These are phyloP conservation scores for Globisporangium mamillatum DNA, from an alignment of 352 stramenopile genomes.

Conservation along the genomic window DNA sequence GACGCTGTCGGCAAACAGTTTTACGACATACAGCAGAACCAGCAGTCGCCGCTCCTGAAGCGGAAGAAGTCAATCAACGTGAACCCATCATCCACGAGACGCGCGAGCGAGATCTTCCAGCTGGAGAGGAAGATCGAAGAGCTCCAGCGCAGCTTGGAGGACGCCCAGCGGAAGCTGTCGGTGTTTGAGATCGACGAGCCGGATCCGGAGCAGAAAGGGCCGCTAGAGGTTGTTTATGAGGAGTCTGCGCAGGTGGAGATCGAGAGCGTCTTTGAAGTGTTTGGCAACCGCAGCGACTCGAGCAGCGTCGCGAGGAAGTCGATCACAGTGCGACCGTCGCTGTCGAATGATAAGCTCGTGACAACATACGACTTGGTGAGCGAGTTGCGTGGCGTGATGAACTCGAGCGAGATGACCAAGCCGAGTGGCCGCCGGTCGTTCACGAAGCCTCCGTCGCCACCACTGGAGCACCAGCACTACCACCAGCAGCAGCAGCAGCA, in stretches of 20 bases:
- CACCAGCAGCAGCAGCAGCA: conserved; percentile 1
- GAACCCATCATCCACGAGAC: conserved; percentile 26
- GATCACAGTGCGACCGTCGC: conserved; percentile 3
- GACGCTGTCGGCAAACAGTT: conserved; percentile 11
- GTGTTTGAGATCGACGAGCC: conserved; percentile 52
- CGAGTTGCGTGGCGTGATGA: conserved; percentile 66
- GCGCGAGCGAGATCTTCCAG: conserved; percentile 35
- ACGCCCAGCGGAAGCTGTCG: conserved; percentile 64
- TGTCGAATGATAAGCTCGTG: conserved; percentile 21
- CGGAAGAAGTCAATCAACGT: conserved; percentile 14
- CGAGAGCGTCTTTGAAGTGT: conserved; percentile 51
- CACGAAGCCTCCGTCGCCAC: conserved; percentile 25
- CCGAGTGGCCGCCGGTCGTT: conserved; percentile 27
- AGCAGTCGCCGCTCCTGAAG: conserved; percentile 3
- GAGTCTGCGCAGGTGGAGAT: conserved; percentile 44
- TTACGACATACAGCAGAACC: conserved; percentile 1
- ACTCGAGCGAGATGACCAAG: conserved; percentile 49
- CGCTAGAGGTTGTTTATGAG: conserved; percentile 39
- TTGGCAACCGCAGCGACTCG: conserved; percentile 29
- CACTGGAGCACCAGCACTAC: conserved; percentile 15
- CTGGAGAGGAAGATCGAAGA: conserved; percentile 68
- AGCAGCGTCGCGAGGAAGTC: conserved; percentile 14
- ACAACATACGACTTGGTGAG: conserved; percentile 55
- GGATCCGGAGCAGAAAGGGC: conserved; percentile 35
- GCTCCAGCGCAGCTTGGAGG: conserved; percentile 48